Base-by-base conservation (phyloP, 1,139 yeast species). In the Zhuliangozyma blackwelliae region DNA sequence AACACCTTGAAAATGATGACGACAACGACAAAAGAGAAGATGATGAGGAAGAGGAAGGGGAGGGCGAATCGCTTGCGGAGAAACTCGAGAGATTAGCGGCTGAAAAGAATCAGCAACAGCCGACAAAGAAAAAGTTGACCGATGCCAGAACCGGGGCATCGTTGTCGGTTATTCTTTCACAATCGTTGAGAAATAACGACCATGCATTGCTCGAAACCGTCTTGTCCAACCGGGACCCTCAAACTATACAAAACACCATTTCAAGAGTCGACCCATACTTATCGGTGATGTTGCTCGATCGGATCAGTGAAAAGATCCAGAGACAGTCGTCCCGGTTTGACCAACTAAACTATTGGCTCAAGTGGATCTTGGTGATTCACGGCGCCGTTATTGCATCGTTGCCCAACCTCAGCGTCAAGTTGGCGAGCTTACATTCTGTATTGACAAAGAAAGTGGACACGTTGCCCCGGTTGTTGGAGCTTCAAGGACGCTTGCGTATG, bases 291-390 rank as follows among this genome's bases (percentile, higher is more conserved):
- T 68, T 92, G 31, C 67, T 94, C 45, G 96, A 90, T 54, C 73
- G 90, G 51, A 65, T 92, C 28, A 89, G 96, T 1, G 96, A 89
- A 55, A 77, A 87, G 56, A 77, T 88, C 41, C 82, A 90, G 9
- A 76, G 94, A 50, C 75, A 72, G 50, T 55, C 70, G 10, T 56
- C 62, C 12, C 76, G 88, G 48, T 89, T 89, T 45, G 86, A 83
- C 28, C 82, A 81, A 43, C 69, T 92, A 45, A 82, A 84, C 46
- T 72, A 79, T 34, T 92, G 99, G 99, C 81, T 90, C 47, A 87
- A 90, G 57, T 90, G 97, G 94, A 82, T 89, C 35, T 69, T 94
- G 52, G 82, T 92, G 33, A 79, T 85, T 28, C 98, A 94, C 57
- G 98, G 98, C 29, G 92, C 95, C 2, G 66, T 72, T 11, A 64